Evolutionary conservation across 768 basidiomycete species (phyloP).

Genomic region (Mycena latifolia): DNA sequence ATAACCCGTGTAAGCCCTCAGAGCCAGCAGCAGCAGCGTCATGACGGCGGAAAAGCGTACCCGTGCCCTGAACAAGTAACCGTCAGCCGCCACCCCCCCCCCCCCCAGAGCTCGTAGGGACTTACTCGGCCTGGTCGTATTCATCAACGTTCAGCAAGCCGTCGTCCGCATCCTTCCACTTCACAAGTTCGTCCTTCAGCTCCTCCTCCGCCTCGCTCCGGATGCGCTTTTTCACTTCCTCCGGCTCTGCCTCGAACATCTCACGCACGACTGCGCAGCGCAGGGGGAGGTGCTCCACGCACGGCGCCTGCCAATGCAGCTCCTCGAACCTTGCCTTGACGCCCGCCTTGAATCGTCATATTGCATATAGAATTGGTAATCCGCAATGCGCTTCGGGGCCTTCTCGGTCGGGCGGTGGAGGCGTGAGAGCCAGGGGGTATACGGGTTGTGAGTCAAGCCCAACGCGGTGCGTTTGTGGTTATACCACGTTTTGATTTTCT

Average conservation of each 20-base stretch:
- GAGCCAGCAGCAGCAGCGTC: background rate
- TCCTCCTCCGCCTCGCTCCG: background rate
- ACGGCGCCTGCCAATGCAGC: background rate
- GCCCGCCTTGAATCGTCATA: constrained; percentile 36
- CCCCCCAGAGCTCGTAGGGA: background rate
- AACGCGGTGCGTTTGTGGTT: background rate
- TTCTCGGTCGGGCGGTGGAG: background rate
- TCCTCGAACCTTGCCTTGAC: constrained; percentile 58
- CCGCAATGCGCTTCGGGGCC: background rate
- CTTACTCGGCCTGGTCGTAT: background rate
- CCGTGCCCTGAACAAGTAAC: background rate
- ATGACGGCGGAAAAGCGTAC: background rate
- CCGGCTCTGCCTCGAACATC: background rate
- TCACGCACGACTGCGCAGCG: background rate
- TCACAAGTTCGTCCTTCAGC: background rate
- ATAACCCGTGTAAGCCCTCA: background rate
- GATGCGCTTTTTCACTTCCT: background rate
- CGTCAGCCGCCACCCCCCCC: background rate
- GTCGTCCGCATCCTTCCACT: background rate
- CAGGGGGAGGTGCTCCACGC: background rate
- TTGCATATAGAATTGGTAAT: background rate
- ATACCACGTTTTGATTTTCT: constrained; percentile 9
- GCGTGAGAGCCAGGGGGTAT: background rate
- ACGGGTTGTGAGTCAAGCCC: background rate
- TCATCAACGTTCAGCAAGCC: background rate